phyloP scores from a whole-genome alignment of 2,329 filamentous ascomycete genomes.

The Paecilomyces formosus region DNA sequence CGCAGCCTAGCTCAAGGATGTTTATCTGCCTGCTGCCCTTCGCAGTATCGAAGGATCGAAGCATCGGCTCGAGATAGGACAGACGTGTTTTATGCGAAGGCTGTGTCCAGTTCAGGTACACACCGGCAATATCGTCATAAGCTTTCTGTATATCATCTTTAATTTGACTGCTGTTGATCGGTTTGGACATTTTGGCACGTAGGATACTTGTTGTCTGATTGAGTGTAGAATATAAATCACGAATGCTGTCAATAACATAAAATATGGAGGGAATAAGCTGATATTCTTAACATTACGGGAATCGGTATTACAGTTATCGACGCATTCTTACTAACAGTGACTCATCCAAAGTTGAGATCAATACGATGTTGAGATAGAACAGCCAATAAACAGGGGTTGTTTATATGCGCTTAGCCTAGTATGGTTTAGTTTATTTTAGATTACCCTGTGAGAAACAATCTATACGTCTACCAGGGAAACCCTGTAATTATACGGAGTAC shows the following conservation, averaged over 20 bases:
- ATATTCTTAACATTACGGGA: background rate
- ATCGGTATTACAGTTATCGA: background rate
- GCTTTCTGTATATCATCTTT: constrained; percentile 12
- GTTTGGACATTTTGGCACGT: constrained; percentile 2
- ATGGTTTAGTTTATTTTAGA: no score
- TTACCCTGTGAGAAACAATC: no score
- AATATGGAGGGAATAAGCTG: background rate
- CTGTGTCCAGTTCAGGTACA: constrained; percentile 30
- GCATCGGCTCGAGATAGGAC: constrained; percentile 21
- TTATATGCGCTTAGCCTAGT: no score
- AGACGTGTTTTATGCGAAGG: constrained; percentile 19
- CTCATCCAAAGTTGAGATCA: no score
- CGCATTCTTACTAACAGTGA: no score
- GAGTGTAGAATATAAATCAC: background rate
- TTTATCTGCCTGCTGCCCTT: background rate
- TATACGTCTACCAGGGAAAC: no score
- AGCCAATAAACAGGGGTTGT: no score
- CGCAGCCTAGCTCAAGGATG: constrained; percentile 37
- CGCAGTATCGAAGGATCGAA: constrained; percentile 11
- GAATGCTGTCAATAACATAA: background rate
- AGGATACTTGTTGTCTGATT: background rate
- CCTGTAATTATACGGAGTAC: no score
- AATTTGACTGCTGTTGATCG: background rate
- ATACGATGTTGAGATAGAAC: no score
- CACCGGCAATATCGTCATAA: constrained; percentile 30